Conservation (phyloP, 2,329 filamentous ascomycete genomes). For the Hirsutella thompsonii region DNA sequence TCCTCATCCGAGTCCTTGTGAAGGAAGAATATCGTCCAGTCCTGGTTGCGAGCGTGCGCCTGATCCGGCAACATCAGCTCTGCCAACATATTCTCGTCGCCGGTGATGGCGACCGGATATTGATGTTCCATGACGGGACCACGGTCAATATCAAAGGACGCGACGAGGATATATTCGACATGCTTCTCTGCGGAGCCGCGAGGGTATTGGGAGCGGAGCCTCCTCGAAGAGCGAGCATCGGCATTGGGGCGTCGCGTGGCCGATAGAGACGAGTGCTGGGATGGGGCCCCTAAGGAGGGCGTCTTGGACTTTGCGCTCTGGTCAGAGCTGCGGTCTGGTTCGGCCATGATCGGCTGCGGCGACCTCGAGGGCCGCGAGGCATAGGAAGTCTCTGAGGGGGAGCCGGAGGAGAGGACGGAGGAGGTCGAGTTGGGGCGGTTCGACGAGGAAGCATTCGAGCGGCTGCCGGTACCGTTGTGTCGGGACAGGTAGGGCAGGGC, state of each 20-base stretch:
- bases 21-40: conserved; percentile 98
- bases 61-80: conserved; percentile 98
- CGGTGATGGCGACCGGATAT: conserved; percentile 86
- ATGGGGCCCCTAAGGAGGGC: conserved; percentile 44
- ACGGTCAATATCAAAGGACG: conserved; percentile 92
- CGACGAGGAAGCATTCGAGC: neutral
- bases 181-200: conserved; percentile 70
- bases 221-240: conserved; percentile 37
- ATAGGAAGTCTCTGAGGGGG: conserved; percentile 44
- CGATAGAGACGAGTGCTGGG: conserved; percentile 48
- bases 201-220: conserved; percentile 63
- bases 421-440: conserved; percentile 42
- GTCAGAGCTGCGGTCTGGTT: conserved; percentile 43
- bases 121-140: conserved; percentile 98
- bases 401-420: conserved; percentile 48
- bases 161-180: conserved; percentile 97
- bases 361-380: conserved; percentile 40
- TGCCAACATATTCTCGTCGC: conserved; percentile 94
- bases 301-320: conserved; percentile 48
- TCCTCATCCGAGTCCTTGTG: conserved; percentile 86
- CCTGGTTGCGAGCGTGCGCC: conserved; percentile 84
- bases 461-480: conserved; percentile 20
- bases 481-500: conserved; percentile 29
- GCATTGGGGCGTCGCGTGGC: conserved; percentile 36
- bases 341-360: conserved; percentile 30